phyloP scores from a whole-genome alignment of 164 flowering plant species.

The Kingdonia uniflora region DNA sequence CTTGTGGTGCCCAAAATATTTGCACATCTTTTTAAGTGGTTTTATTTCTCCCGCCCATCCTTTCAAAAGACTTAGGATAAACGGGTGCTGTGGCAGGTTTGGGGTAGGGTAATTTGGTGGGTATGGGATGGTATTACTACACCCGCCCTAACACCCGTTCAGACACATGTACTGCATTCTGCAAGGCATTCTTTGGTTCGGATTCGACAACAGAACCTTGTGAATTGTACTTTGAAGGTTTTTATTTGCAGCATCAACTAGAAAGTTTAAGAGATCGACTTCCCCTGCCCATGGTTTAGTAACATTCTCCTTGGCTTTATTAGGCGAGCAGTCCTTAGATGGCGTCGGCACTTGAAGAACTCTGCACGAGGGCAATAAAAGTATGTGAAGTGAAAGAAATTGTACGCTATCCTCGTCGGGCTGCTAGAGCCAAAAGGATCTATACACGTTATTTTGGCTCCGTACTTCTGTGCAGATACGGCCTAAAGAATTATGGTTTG shows the following conservation, averaged over 20 bases:
- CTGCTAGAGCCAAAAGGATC: no score
- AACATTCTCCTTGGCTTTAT: conserved; percentile 31
- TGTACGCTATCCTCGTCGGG: no score
- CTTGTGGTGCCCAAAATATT: no score
- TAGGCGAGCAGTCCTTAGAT: conserved; percentile 22
- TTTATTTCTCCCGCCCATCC: conserved; percentile 30
- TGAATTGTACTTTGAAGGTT: conserved; percentile 41
- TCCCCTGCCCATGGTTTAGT: conserved; percentile 45
- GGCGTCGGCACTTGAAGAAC: conserved; percentile 36
- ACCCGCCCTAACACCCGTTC: no score
- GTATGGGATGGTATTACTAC: no score
- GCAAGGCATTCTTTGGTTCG: conserved; percentile 23
- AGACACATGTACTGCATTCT: conserved; percentile 16
- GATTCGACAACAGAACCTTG: conserved; percentile 32
- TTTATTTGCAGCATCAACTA: conserved; percentile 89
- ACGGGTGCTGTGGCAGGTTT: conserved; percentile 36
- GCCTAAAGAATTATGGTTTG: no score
- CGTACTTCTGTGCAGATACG: no score
- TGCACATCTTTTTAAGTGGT: conserved; percentile 21
- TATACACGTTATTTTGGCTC: no score
- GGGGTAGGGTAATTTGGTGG: no score
- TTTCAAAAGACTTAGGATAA: conserved; percentile 49
- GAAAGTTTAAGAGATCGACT: conserved; percentile 73
- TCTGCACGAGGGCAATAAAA: conserved; percentile 26
- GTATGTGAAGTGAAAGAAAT: background rate